Evolutionary conservation across 768 basidiomycete species (phyloP).

Genomic region (Kwoniella sp.): DNA sequence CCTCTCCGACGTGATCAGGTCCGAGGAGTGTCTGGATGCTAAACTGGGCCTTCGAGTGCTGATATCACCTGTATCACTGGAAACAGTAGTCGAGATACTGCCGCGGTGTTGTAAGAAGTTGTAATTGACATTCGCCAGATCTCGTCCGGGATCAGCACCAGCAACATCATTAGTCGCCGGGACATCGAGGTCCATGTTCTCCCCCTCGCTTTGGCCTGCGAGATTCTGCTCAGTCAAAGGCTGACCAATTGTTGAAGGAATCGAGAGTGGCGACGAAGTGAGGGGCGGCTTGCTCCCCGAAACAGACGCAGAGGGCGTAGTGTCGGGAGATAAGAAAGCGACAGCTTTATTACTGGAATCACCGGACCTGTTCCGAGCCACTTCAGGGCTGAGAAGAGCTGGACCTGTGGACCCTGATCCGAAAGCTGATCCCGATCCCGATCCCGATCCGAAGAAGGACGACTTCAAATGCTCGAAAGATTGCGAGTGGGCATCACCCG

Average conservation of each 20-base stretch:
- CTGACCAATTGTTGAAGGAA: not conserved
- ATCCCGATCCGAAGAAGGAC: not conserved
- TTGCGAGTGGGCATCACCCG: not conserved
- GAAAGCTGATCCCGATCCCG: not conserved
- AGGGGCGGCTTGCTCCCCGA: not conserved
- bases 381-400: not conserved
- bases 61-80: conserved; percentile 14
- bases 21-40: conserved; percentile 30
- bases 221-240: conserved; percentile 6
- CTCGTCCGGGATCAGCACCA: not conserved
- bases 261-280: not conserved
- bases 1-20: conserved; percentile 36
- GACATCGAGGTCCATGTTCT: conserved; percentile 28
- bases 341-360: conserved; percentile 26
- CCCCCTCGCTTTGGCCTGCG: not conserved
- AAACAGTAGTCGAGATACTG: conserved; percentile 13
- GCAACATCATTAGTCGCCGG: not conserved
- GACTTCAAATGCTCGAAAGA: not conserved
- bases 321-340: conserved; percentile 16
- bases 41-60: conserved; percentile 31
- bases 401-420: no score
- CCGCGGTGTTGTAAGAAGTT: conserved; percentile 20
- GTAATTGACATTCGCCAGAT: not conserved
- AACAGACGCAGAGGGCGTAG: not conserved
- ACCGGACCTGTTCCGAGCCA: not conserved